A percentile compares a stretch with the other conserved stretches of the same genome.
These are phyloP conservation scores for Monosporascus sp. DNA, from an alignment of 2,329 filamentous ascomycete species.

Conservation along the genomic window DNA sequence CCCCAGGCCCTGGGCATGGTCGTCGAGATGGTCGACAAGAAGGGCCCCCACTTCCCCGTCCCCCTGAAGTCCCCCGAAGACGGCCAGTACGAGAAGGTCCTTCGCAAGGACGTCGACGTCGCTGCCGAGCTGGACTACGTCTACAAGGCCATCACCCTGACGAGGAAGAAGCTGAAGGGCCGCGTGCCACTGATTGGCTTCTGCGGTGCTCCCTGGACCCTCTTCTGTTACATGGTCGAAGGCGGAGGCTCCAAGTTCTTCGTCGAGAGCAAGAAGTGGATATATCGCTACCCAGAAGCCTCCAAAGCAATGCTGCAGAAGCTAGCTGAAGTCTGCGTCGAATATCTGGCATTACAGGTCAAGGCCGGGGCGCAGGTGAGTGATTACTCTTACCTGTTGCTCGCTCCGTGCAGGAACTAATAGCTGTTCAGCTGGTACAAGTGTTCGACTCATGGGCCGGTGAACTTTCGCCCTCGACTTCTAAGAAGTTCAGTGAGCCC, in stretches of 20 bases:
- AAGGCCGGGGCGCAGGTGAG: constrained; percentile 81
- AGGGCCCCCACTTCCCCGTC: constrained; percentile 88
- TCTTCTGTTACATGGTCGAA: constrained; percentile 99
- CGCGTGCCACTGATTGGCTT: constrained; percentile 93
- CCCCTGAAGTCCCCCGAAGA: constrained; percentile 77
- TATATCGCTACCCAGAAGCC: constrained; percentile 80
- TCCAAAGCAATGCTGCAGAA: constrained; percentile 79
- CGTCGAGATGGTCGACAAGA: constrained; percentile 98
- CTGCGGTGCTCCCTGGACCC: constrained; percentile 93
- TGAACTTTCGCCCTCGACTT: constrained; percentile 79
- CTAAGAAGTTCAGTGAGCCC: constrained; percentile 79
- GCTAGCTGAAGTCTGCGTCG: constrained; percentile 90
- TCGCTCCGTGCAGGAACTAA: constrained; percentile 1
- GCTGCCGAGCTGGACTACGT: constrained; percentile 84
- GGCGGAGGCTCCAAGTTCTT: constrained; percentile 95
- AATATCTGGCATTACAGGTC: constrained; percentile 89
- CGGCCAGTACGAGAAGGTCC: constrained; percentile 72
- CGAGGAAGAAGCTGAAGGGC: constrained; percentile 78
- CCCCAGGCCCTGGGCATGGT: constrained; percentile 97
- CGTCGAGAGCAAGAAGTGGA: constrained; percentile 90
- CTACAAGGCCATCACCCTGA: constrained; percentile 90
- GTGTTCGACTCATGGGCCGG: constrained; percentile 99
- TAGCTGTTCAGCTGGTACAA: constrained; percentile 63
- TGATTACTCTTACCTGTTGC: constrained; percentile 1
- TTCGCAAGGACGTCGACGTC: constrained; percentile 77